A percentile compares a stretch with the other conserved stretches of the same genome.
These are phyloP conservation scores for Xerocomus spinulosus DNA, from an alignment of 768 basidiomycete genomes.

Conservation along the genomic window DNA sequence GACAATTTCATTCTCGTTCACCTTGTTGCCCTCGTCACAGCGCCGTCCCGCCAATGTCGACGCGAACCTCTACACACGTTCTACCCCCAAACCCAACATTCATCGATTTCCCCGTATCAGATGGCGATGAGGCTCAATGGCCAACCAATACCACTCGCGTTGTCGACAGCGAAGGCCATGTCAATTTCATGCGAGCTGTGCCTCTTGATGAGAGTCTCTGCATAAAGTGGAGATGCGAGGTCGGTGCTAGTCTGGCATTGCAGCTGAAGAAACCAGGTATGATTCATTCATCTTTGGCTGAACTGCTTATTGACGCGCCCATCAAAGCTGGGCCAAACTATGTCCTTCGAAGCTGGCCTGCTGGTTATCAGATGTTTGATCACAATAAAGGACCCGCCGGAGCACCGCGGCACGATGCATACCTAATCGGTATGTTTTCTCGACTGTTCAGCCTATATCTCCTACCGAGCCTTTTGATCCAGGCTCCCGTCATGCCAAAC, in stretches of 20 bases:
- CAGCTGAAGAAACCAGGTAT: slow-evolving; percentile 48
- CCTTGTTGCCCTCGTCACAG: neutral
- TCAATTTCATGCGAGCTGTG: slow-evolving; percentile 67
- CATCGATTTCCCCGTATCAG: slow-evolving; percentile 57
- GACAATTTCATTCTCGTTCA: slow-evolving; percentile 1
- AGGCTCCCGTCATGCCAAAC: slow-evolving; percentile 42
- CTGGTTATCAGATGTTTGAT: slow-evolving; percentile 65
- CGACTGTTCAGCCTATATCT: neutral
- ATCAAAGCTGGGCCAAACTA: slow-evolving; percentile 48
- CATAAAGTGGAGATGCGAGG: slow-evolving; percentile 53
- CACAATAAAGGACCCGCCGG: slow-evolving; percentile 62
- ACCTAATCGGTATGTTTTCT: slow-evolving; percentile 61
- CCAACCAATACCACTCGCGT: slow-evolving; percentile 51
- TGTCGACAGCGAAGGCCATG: slow-evolving; percentile 56
- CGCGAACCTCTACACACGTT: slow-evolving; percentile 13
- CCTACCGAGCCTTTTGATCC: neutral
- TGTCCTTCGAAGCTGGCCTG: slow-evolving; percentile 61
- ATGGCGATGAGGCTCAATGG: slow-evolving; percentile 52
- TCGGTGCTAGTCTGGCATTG: slow-evolving; percentile 41
- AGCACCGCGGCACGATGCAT: slow-evolving; percentile 66
- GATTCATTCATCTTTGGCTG: slow-evolving; percentile 7
- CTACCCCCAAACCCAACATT: slow-evolving; percentile 52
- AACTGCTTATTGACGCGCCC: neutral
- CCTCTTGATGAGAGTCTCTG: slow-evolving; percentile 45
- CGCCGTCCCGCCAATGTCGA: slow-evolving; percentile 19